These are phyloP conservation scores for Phyllosticta citribraziliensis DNA, from an alignment of 2,329 filamentous ascomycete genomes.

Conservation along the genomic window DNA sequence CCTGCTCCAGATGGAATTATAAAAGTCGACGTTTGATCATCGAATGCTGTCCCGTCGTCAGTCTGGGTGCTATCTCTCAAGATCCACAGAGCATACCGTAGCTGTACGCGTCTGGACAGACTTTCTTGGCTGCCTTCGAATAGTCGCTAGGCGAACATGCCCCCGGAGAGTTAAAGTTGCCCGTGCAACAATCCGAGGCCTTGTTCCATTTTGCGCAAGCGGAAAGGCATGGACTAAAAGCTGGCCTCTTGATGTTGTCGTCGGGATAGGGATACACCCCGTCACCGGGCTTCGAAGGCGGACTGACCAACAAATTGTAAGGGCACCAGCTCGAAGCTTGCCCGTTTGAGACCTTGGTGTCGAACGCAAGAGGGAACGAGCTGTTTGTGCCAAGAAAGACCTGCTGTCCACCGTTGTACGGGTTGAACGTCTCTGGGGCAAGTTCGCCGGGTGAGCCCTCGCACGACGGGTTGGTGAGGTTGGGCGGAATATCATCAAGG, in stretches of 20 bases:
- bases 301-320: slow-evolving; percentile 62
- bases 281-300: slow-evolving; percentile 59
- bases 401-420: slow-evolving; percentile 40
- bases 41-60: slow-evolving; percentile 35
- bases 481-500: slow-evolving; percentile 57
- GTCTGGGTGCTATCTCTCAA: background rate
- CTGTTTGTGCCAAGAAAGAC: slow-evolving; percentile 51
- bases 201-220: slow-evolving; percentile 61
- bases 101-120: slow-evolving; percentile 80
- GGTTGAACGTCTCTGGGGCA: slow-evolving; percentile 33
- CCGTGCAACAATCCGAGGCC: slow-evolving; percentile 66
- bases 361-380: slow-evolving; percentile 58
- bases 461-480: slow-evolving; percentile 67
- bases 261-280: slow-evolving; percentile 76
- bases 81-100: slow-evolving; percentile 48
- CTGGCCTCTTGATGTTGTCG: slow-evolving; percentile 57
- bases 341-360: slow-evolving; percentile 46
- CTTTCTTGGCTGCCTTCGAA: slow-evolving; percentile 57
- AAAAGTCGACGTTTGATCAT: slow-evolving; percentile 48
- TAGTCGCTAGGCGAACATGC: slow-evolving; percentile 60
- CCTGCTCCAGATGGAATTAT: slow-evolving; percentile 56
- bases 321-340: slow-evolving; percentile 65
- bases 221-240: slow-evolving; percentile 69
- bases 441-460: slow-evolving; percentile 60
- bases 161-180: slow-evolving; percentile 52